Percentiles rank a stretch among this genome's conserved stretches.
Evolutionary conservation across 345 rosid species (phyloP).

Genomic region (Brassica carinata): DNA sequence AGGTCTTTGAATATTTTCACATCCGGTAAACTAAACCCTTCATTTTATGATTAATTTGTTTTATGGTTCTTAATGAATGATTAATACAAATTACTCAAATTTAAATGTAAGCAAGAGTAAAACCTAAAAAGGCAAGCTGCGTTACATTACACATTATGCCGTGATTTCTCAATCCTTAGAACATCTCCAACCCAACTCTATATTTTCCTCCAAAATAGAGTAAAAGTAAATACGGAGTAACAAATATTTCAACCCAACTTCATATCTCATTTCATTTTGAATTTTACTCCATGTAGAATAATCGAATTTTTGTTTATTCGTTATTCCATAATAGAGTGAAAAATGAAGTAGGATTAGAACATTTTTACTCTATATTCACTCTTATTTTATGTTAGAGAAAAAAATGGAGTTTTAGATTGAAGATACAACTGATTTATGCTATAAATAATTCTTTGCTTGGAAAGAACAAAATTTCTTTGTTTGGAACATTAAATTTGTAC

Average conservation of each 20-base stretch:
- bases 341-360: no score
- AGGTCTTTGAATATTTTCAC: constrained; percentile 12
- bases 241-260: no score
- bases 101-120: constrained; percentile 2
- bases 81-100: neutral
- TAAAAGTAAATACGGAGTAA: no score
- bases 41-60: constrained; percentile 9
- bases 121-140: neutral
- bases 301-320: no score
- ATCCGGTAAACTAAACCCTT: constrained; percentile 13
- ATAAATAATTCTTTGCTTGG: neutral
- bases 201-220: no score
- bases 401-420: no score
- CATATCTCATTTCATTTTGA: no score
- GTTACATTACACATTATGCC: neutral
- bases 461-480: neutral
- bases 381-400: no score
- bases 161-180: neutral
- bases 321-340: no score
- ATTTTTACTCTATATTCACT: no score
- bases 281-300: no score
- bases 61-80: neutral
- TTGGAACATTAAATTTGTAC: neutral
- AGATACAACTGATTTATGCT: neutral
- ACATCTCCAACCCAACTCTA: no score